Evolutionary conservation across 768 basidiomycete species (phyloP), one percentile per base, ranked within the genome.

Genomic region (Scleroderma citrinum): DNA sequence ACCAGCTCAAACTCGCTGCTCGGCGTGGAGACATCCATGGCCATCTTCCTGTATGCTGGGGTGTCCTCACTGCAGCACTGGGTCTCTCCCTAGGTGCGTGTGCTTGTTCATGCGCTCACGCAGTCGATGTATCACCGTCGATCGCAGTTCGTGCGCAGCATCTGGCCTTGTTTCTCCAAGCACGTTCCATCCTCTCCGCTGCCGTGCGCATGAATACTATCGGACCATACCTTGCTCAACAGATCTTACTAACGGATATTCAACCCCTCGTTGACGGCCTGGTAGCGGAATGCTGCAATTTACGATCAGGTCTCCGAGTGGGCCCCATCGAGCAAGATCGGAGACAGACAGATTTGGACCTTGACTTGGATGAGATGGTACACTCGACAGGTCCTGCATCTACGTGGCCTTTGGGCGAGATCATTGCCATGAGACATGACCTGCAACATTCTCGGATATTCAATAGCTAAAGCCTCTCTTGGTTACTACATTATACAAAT

Each of bases 331-430:
- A 29, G 8, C 26, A 29, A 29, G 43, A 24, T 50, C 31, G 7
- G 11, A 30, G 39, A 35, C 12, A 36, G n/a, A n/a, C 35, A 20
- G 6, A 39, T 29, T 46, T 12, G 45, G 55, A 29, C 14, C n/a
- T 42, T 30, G 46, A 50, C 23, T 20, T 21, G 7, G 56, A 57
- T 24, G 44, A 54, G 60, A 57, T 42, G 51, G 41, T 14, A 17
- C 51, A 67, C n/a, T 59, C 71, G 11, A 57, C 71, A 30, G 85
- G 82, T 0, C 92, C 94, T 4, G 85, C 86, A 32, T 92, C 83
- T 58, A 97, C 91, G 14, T 98, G 95, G 95, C 96, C 95, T 1
- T 66, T 99, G 17, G 94, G 93, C 16, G 96, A 99, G 69, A 86
- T 98, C 35, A 74, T 98, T 24, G 83, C 87, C 31, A 79, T 82